phyloP scores from a whole-genome alignment of 352 stramenopile genomes.

The Blastocystis sp. region DNA sequence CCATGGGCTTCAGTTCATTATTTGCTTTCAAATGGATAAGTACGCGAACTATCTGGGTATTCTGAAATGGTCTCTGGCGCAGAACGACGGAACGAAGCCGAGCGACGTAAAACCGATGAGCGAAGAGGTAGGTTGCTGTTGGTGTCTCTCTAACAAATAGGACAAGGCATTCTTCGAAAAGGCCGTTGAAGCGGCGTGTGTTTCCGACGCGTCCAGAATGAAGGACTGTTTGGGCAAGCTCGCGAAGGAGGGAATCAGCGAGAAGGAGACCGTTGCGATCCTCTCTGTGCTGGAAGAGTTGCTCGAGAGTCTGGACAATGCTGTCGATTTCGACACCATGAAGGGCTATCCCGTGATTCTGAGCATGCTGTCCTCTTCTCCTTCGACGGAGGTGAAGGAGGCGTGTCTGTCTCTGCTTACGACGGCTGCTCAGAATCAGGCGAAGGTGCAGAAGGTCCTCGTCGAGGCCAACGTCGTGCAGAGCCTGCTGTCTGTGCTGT shows the following conservation, averaged over 20 bases:
- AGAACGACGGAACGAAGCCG: slow-evolving; percentile 65
- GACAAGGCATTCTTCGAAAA: slow-evolving; percentile 69
- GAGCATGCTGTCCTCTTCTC: not conserved
- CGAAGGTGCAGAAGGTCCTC: slow-evolving; percentile 48
- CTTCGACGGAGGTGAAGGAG: not conserved
- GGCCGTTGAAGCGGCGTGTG: slow-evolving; percentile 53
- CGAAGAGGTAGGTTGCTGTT: slow-evolving; percentile 18
- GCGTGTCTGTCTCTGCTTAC: slow-evolving; percentile 35
- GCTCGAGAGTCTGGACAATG: slow-evolving; percentile 64
- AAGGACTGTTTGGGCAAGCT: slow-evolving; percentile 54
- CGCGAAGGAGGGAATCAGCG: slow-evolving; percentile 17
- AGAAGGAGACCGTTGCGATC: not conserved
- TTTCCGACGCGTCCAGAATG: slow-evolving; percentile 52
- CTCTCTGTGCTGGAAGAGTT: slow-evolving; percentile 55
- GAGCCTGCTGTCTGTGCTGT: not conserved
- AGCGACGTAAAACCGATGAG: slow-evolving; percentile 62
- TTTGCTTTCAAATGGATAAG: slow-evolving; percentile 53
- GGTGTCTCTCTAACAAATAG: slow-evolving; percentile 17
- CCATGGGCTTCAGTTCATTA: not conserved
- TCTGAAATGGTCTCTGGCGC: slow-evolving; percentile 65
- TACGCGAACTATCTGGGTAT: slow-evolving; percentile 66
- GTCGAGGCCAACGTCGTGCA: slow-evolving; percentile 43
- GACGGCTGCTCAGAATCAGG: slow-evolving; percentile 48
- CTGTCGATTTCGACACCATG: slow-evolving; percentile 46
- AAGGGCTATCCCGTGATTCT: slow-evolving; percentile 49